These are phyloP conservation scores for Oxalis stricta DNA, from an alignment of 441 rosid species.

Conservation along the genomic window DNA sequence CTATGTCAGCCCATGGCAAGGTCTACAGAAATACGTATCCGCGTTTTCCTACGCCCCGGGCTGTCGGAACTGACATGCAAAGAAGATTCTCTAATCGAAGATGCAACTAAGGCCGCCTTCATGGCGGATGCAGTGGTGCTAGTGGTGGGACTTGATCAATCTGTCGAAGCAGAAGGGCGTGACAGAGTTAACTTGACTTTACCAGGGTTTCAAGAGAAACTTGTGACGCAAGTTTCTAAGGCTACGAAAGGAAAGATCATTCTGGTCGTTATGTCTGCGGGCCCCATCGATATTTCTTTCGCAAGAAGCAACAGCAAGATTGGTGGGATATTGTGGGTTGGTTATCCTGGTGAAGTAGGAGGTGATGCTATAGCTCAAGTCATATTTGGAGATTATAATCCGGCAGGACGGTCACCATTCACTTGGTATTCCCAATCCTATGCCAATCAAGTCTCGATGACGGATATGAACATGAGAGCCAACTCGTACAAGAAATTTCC, in stretches of 20 bases:
- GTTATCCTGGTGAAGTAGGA: conserved; percentile 41
- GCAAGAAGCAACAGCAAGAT: conserved; percentile 15
- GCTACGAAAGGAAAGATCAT: conserved; percentile 23
- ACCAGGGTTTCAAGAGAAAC: conserved; percentile 27
- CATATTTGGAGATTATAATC: conserved; percentile 34
- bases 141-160: conserved; percentile 22
- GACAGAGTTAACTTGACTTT: conserved; percentile 28
- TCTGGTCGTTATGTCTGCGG: conserved; percentile 33
- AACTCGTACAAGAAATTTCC: conserved; percentile 17
- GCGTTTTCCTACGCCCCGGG: conserved; percentile 14
- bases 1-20: conserved; percentile 23
- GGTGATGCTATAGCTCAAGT: conserved; percentile 43
- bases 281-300: conserved; percentile 31
- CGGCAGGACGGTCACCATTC: conserved; percentile 34
- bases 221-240: conserved; percentile 19
- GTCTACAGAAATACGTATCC: conserved; percentile 13
- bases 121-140: conserved; percentile 18
- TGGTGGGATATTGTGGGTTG: conserved; percentile 33
- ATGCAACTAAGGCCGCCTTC: conserved; percentile 17
- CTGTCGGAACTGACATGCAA: conserved; percentile 19
- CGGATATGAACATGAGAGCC: conserved; percentile 40
- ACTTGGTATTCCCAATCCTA: conserved; percentile 38
- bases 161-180: conserved; percentile 22
- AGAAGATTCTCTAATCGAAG: conserved; percentile 5
- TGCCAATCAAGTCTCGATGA: conserved; percentile 28